A percentile compares a stretch with the other conserved stretches of the same genome.
Conservation (phyloP, 2,329 filamentous ascomycete genomes). For the Fusarium humuli region DNA sequence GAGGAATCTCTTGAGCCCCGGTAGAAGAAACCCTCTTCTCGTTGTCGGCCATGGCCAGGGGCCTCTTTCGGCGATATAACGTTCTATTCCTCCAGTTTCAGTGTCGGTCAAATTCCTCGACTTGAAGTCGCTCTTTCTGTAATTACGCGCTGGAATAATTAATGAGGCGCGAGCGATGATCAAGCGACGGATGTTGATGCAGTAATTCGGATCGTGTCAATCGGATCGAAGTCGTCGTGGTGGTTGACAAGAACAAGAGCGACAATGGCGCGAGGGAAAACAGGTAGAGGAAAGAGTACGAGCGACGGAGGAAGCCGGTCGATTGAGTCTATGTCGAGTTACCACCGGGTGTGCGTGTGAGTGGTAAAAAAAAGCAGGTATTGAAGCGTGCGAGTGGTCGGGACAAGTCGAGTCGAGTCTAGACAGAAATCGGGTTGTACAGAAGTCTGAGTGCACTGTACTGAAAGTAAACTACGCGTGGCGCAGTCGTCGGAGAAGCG, state of each 20-base stretch:
- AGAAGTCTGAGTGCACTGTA: neutral
- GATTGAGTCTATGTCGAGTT: conserved; percentile 9
- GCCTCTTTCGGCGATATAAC: conserved; percentile 32
- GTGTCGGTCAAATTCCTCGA: conserved; percentile 10
- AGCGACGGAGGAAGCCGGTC: conserved; percentile 4
- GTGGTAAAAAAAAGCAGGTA: conserved; percentile 22
- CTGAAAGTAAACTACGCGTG: conserved; percentile 28
- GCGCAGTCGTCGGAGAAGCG: conserved; percentile 19
- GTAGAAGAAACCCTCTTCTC: conserved; percentile 45
- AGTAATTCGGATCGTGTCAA: conserved; percentile 11
- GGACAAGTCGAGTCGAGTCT: conserved; percentile 17
- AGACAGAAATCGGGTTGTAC: conserved; percentile 10
- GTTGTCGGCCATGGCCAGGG: conserved; percentile 49
- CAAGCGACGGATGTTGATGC: neutral
- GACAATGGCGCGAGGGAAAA: conserved; percentile 4
- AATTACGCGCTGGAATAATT: conserved; percentile 15
- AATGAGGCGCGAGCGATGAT: neutral
- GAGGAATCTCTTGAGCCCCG: conserved; percentile 36
- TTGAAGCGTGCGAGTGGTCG: conserved; percentile 20
- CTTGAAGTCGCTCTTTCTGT: conserved; percentile 19
- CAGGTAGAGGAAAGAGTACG: neutral
- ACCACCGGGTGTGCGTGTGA: conserved; percentile 1
- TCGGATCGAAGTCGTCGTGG: neutral
- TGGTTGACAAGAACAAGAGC: conserved; percentile 6
- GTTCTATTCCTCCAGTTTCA: conserved; percentile 40